phyloP scores from a whole-genome alignment of 2,329 filamentous ascomycete genomes.

The Herpotrichia juniperi region DNA sequence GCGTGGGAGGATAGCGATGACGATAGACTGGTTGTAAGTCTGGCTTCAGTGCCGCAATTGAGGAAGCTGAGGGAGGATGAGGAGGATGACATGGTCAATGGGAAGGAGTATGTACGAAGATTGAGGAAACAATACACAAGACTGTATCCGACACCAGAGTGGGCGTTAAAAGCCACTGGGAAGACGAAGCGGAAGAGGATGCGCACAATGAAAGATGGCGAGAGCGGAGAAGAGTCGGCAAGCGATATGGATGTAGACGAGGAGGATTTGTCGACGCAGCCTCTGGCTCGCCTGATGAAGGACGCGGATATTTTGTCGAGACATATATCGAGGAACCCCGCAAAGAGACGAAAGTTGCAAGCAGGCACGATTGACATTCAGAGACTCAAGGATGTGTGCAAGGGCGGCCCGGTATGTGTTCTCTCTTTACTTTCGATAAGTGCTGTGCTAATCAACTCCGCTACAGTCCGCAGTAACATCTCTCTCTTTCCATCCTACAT shows the following conservation, averaged over 20 bases:
- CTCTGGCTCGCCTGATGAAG: constrained; percentile 80
- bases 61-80: constrained; percentile 83
- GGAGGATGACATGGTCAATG: constrained; percentile 83
- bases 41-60: constrained; percentile 75
- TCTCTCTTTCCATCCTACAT: constrained; percentile 86
- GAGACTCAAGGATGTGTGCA: constrained; percentile 82
- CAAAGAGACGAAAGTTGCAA: constrained; percentile 73
- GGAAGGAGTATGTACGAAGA: constrained; percentile 81
- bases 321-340: constrained; percentile 50
- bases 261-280: constrained; percentile 68
- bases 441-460: constrained; percentile 17
- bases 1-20: constrained; percentile 98
- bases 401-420: constrained; percentile 68
- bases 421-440: background rate
- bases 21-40: constrained; percentile 81
- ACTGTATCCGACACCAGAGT: constrained; percentile 66
- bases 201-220: constrained; percentile 47
- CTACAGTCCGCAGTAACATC: constrained; percentile 74
- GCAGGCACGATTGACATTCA: constrained; percentile 92
- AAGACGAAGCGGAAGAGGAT: constrained; percentile 55
- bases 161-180: constrained; percentile 58
- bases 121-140: constrained; percentile 78
- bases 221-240: constrained; percentile 56
- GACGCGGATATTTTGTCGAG: constrained; percentile 71
- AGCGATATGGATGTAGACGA: constrained; percentile 60